Conservation (phyloP, 2,329 filamentous ascomycete genomes). For the Neonectria coccinea region DNA sequence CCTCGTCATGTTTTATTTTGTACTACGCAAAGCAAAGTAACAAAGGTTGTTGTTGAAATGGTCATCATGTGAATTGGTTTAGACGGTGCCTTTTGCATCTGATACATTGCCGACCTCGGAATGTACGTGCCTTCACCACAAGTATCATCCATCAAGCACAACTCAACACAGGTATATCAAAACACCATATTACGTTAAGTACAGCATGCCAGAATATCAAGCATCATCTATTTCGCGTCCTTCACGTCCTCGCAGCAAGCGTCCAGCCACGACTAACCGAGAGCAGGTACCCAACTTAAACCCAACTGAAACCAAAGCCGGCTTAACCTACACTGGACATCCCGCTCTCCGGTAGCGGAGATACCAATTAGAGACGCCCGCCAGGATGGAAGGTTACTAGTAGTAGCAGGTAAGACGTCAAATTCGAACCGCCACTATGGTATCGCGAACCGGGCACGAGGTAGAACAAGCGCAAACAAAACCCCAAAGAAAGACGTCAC, state of each 20-base stretch:
- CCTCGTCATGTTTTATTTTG: no score
- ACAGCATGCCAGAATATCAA: no score
- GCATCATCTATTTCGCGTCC: not conserved
- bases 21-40: no score
- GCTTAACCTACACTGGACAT: slow-evolving; percentile 31
- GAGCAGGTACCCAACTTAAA: not conserved
- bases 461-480: slow-evolving; percentile 7
- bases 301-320: not conserved
- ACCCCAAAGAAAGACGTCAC: not conserved
- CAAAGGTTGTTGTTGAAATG: no score
- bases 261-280: not conserved
- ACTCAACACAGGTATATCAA: no score
- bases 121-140: no score
- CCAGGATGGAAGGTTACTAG: not conserved
- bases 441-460: slow-evolving; percentile 13
- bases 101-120: no score
- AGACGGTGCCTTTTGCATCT: no score
- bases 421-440: slow-evolving; percentile 19
- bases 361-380: slow-evolving; percentile 18
- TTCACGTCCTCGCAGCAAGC: not conserved
- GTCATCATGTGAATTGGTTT: no score
- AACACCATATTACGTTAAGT: no score
- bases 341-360: slow-evolving; percentile 26
- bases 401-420: no score
- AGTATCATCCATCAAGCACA: no score